phyloP scores from a whole-genome alignment of 2,329 filamentous ascomycete species.

The Thielaviopsis ethacetica region DNA sequence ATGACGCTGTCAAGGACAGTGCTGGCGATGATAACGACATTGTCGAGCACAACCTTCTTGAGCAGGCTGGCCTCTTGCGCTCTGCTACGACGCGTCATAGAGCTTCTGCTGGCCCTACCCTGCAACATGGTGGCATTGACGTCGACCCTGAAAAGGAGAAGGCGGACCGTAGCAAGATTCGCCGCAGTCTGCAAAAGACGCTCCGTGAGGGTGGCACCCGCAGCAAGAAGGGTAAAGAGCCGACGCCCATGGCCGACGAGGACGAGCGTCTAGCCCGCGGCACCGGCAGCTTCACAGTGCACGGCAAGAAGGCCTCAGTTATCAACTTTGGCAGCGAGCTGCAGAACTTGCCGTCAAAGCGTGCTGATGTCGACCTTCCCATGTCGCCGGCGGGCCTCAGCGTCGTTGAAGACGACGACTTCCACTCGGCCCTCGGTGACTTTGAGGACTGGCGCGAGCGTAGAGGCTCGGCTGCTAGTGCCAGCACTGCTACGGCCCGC shows the following conservation, averaged over 20 bases:
- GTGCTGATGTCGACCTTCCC: slow-evolving; percentile 24
- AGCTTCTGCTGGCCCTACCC: slow-evolving; percentile 5
- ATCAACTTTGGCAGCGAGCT: slow-evolving; percentile 93
- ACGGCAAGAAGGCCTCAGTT: slow-evolving; percentile 94
- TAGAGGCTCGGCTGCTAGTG: slow-evolving; percentile 45
- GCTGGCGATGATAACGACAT: slow-evolving; percentile 39
- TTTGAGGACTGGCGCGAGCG: slow-evolving; percentile 30
- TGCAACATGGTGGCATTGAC: slow-evolving; percentile 9
- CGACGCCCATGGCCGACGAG: slow-evolving; percentile 21
- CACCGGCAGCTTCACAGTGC: slow-evolving; percentile 82
- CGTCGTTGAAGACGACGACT: slow-evolving; percentile 30
- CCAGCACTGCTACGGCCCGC: slow-evolving; percentile 48
- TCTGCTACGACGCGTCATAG: slow-evolving; percentile 8
- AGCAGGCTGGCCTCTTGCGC: slow-evolving; percentile 46
- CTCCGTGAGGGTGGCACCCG: slow-evolving; percentile 63
- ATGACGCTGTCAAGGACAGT: slow-evolving; percentile 20
- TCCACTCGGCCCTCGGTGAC: slow-evolving; percentile 32
- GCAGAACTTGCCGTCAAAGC: slow-evolving; percentile 56
- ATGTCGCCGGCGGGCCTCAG: slow-evolving; percentile 20
- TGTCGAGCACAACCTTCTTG: slow-evolving; percentile 49
- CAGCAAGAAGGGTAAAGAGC: slow-evolving; percentile 60
- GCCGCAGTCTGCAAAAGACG: slow-evolving; percentile 77
- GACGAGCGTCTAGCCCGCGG: slow-evolving; percentile 61
- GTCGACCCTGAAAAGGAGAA: slow-evolving; percentile 23
- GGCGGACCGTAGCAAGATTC: slow-evolving; percentile 49